A percentile compares a stretch with the other conserved stretches of the same genome.
Evolutionary conservation across 2,329 filamentous ascomycete species (phyloP).

Genomic region (Fusarium incarnatum): DNA sequence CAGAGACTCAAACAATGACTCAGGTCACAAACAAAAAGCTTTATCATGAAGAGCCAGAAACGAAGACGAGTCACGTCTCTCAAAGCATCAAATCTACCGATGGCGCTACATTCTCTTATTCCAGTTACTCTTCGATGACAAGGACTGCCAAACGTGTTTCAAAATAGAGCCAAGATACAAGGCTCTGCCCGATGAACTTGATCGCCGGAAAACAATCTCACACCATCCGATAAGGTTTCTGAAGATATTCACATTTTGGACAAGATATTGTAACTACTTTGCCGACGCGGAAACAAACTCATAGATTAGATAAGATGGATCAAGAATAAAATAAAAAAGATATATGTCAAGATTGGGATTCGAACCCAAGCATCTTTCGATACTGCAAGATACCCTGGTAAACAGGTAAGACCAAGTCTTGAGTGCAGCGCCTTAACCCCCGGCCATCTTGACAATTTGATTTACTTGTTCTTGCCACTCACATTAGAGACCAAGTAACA

Average conservation of each 20-base stretch:
- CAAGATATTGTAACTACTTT: accelerated
- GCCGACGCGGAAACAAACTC: background rate
- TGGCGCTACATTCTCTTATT: background rate
- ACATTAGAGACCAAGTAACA: accelerated
- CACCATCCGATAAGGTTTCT: background rate
- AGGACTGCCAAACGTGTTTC: background rate
- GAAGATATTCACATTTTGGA: background rate
- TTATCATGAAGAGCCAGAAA: background rate
- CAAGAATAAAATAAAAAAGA: background rate
- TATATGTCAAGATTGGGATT: background rate
- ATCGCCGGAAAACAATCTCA: background rate
- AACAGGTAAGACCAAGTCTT: background rate
- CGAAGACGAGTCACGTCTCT: background rate
- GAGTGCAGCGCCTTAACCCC: background rate
- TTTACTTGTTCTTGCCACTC: too few species aligned
- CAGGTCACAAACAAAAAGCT: background rate
- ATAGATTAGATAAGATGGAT: too few species aligned
- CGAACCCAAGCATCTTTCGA: background rate
- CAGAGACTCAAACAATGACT: background rate
- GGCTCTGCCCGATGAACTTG: background rate
- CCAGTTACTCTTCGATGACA: background rate
- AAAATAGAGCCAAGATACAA: background rate
- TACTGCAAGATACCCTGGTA: background rate
- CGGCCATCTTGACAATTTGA: background rate
- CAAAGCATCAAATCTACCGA: background rate